A percentile compares a stretch with the other conserved stretches of the same genome.
Evolutionary conservation across 306 rosid species (phyloP).

Genomic region (Castanea crenata): DNA sequence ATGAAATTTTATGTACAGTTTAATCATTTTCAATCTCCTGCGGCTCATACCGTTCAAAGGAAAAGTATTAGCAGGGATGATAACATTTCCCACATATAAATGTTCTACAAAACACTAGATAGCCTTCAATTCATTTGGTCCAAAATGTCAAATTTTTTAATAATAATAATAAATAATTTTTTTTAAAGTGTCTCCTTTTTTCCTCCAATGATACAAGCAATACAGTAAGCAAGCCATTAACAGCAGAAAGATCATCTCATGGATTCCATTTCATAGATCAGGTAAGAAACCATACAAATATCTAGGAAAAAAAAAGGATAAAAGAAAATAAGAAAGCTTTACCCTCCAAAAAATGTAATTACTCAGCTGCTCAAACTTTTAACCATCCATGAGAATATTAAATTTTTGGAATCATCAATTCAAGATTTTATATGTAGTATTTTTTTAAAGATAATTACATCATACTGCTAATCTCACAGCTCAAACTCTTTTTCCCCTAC

Average conservation of each 20-base stretch:
- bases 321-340: not conserved
- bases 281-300: not conserved
- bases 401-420: not conserved
- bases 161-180: not conserved
- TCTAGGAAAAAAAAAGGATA: not conserved
- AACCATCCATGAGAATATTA: not conserved
- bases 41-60: too few relatives aligned
- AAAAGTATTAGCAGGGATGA: not conserved
- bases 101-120: not conserved
- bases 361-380: not conserved
- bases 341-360: too few relatives aligned
- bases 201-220: not conserved
- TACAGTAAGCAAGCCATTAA: not conserved
- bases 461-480: too few relatives aligned
- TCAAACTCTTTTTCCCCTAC: too few relatives aligned
- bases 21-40: too few relatives aligned
- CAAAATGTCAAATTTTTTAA: not conserved
- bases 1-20: too few relatives aligned
- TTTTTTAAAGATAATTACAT: too few relatives aligned
- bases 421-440: not conserved
- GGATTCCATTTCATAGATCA: not conserved
- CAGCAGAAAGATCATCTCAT: not conserved
- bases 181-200: not conserved
- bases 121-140: not conserved
- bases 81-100: not conserved